A percentile compares a stretch with the other conserved stretches of the same genome.
phyloP scores from a whole-genome alignment of 1,284 basidiomycete genomes.

The Ustilago hordei region DNA sequence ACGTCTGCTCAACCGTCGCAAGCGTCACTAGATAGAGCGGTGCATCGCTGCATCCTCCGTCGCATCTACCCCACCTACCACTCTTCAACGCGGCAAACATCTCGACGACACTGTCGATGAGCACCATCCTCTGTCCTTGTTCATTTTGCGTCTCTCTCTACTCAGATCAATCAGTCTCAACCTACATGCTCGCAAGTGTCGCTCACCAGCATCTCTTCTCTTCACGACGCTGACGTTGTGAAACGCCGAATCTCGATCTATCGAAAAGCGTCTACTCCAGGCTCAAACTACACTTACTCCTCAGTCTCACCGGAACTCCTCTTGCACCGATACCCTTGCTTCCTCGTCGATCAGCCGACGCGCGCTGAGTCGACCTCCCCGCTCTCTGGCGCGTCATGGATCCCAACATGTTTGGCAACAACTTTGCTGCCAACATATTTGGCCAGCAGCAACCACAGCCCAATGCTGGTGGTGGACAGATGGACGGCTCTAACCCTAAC shows the following conservation, averaged over 20 bases:
- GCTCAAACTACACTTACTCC: too few species aligned
- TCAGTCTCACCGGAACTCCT: background rate
- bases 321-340: background rate
- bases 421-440: conserved; percentile 49
- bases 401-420: conserved; percentile 55
- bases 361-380: conserved; percentile 28
- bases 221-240: too few species aligned
- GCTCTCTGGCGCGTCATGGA: conserved; percentile 43
- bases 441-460: conserved; percentile 42
- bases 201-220: background rate
- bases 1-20: background rate
- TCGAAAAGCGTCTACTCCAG: background rate
- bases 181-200: background rate
- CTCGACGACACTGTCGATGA: background rate
- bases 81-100: background rate
- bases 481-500: conserved; percentile 32
- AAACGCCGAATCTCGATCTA: background rate
- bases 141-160: background rate
- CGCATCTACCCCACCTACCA: too few species aligned
- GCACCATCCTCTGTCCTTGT: background rate
- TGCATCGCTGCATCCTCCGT: background rate
- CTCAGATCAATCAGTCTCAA: background rate
- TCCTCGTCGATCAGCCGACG: conserved; percentile 28
- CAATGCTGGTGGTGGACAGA: conserved; percentile 24
- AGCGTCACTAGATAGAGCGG: background rate